These are phyloP conservation scores for Ilex aquifolium DNA, from an alignment of 257 asterid species.

Conservation along the genomic window DNA sequence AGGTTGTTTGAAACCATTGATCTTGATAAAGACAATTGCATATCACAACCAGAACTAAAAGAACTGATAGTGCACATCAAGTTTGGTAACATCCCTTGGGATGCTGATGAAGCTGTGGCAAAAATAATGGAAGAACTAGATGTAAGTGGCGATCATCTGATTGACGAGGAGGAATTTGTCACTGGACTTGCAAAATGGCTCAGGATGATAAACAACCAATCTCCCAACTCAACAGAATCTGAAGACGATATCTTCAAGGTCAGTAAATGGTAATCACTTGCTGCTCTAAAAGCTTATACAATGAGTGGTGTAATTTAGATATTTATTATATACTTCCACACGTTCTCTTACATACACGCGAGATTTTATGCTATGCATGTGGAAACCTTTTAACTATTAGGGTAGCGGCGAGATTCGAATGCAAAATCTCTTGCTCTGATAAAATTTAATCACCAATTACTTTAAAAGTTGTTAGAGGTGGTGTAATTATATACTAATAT, in stretches of 20 bases:
- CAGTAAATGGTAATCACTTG: neutral
- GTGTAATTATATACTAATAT: too few species aligned
- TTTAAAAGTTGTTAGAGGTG: too few species aligned
- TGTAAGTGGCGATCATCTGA: slow-evolving; percentile 27
- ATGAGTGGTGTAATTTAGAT: too few species aligned
- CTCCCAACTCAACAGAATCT: slow-evolving; percentile 4
- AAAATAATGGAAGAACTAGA: slow-evolving; percentile 51
- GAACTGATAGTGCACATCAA: slow-evolving; percentile 29
- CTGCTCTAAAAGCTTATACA: too few species aligned
- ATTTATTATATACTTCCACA: too few species aligned
- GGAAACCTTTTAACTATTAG: too few species aligned
- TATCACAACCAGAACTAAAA: slow-evolving; percentile 40
- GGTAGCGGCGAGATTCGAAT: too few species aligned
- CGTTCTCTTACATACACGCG: too few species aligned
- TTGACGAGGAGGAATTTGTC: slow-evolving; percentile 43
- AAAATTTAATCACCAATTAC: too few species aligned
- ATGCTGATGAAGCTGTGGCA: slow-evolving; percentile 31
- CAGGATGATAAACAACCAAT: slow-evolving; percentile 10
- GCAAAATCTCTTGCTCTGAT: too few species aligned
- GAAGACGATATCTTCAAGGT: slow-evolving; percentile 34
- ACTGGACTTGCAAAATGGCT: slow-evolving; percentile 40
- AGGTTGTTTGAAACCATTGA: slow-evolving; percentile 47
- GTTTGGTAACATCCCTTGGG: slow-evolving; percentile 27
- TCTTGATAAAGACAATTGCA: slow-evolving; percentile 31
- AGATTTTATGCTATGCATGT: too few species aligned